Base-by-base conservation (phyloP, 495 filamentous ascomycete genomes). In the Penicillium pancosmium region DNA sequence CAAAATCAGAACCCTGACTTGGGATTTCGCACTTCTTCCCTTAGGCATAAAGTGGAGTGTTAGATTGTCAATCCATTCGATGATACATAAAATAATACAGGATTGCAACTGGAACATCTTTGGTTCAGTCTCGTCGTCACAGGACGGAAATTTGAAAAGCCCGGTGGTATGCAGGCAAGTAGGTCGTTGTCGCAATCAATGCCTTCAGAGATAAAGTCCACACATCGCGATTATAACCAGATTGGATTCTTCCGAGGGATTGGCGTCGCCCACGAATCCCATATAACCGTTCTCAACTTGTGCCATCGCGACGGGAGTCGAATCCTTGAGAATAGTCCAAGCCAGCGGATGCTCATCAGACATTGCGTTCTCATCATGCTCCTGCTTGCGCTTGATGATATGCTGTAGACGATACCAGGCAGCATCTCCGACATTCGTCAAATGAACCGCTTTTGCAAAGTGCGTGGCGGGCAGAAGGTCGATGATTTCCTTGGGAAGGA, bases 141-240 rank as follows among this genome's bases (percentile, higher is more conserved):
- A 38, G 36, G 12, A 4, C 36, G 11, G 11, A 38, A 9, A 38
- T 2, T 4, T 12, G 36, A 4, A 38, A 38, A 31, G 27, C 8
- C 27, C 27, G 27, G 36, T 44, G 13, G 15, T 44, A 5, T n/a
- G 41, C 16, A 16, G 16, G 16, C 41, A 44, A 13, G 41, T 7
- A 44, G 7, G n/a, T 18, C 9, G 36, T n/a, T 4, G 16, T 16
- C 41, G 16, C 15, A 44, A 2, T 44, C 41, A 6, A 16, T 0
- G 7, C 15, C 10, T 13, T 55, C 36, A 43, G 27, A 41, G 11
- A 33, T 5, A 27, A 10, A 62, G 16, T 5, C 50, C 59, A 27
- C 48, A 38, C 59, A 57, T 62, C 8, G 41, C 59, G 12, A 57
- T 23, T 5, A 62, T n/a, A 1, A 62, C 16, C 1, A 31, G 3